Evolutionary conservation across 1,139 yeast species (phyloP).

Genomic region (Geotrichum cucujoidarum): DNA sequence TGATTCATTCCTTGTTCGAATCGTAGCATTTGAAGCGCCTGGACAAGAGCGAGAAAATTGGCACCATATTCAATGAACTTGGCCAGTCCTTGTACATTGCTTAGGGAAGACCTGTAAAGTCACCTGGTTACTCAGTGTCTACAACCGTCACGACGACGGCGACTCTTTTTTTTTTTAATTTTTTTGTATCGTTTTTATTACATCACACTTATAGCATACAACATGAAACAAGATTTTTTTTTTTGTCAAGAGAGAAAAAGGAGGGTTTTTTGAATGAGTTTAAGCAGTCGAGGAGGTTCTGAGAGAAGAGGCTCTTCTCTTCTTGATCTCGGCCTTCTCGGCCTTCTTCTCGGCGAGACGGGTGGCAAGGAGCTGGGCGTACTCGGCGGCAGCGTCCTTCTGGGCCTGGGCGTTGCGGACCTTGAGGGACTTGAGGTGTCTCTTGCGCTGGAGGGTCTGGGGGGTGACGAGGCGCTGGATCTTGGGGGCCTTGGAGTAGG

Average conservation of each 20-base stretch:
- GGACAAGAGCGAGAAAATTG: too few species aligned
- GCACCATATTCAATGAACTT: too few species aligned
- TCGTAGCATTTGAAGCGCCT: too few species aligned
- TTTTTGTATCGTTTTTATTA: neutral
- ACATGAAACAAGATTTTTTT: neutral
- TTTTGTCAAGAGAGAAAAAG: too few species aligned
- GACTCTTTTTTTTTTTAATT: too few species aligned
- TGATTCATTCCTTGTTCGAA: too few species aligned
- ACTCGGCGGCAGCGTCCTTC: constrained; percentile 99
- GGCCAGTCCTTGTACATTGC: too few species aligned
- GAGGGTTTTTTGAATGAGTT: neutral
- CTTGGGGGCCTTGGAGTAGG: constrained; percentile 99
- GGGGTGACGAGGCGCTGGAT: constrained; percentile 99
- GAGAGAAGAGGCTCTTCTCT: constrained; percentile 99
- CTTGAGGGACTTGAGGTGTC: constrained; percentile 92
- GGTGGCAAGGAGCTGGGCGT: constrained; percentile 97
- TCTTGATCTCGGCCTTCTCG: constrained; percentile 94
- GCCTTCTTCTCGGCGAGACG: constrained; percentile 97
- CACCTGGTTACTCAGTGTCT: too few species aligned
- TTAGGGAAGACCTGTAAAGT: too few species aligned
- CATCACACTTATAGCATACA: constrained; percentile 8
- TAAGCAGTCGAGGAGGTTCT: constrained; percentile 42
- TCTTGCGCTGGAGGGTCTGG: constrained; percentile 98
- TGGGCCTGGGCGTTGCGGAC: constrained; percentile 96
- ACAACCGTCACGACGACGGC: too few species aligned